phyloP scores from a whole-genome alignment of 768 basidiomycete genomes.

The Coprinopsis sp. region DNA sequence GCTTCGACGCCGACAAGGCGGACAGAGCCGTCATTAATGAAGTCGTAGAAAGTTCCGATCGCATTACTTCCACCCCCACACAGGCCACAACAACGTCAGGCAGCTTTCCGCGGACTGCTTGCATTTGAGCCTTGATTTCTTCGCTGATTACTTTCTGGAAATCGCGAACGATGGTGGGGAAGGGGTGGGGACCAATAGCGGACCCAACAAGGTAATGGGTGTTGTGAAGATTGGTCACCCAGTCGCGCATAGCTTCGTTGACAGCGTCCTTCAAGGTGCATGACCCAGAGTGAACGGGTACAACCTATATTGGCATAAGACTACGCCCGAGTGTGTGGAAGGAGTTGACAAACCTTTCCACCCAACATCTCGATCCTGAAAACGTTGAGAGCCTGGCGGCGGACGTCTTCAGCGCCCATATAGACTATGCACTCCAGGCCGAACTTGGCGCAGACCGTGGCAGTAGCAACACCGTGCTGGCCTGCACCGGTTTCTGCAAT shows the following conservation, averaged over 20 bases:
- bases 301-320: slow-evolving; percentile 49
- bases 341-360: slow-evolving; percentile 57
- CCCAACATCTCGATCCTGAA: slow-evolving; percentile 98
- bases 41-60: slow-evolving; percentile 97
- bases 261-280: slow-evolving; percentile 97
- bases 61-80: slow-evolving; percentile 96
- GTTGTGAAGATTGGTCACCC: slow-evolving; percentile 92
- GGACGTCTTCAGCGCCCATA: slow-evolving; percentile 98
- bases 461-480: slow-evolving; percentile 98
- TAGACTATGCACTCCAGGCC: slow-evolving; percentile 93
- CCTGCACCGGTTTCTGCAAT: slow-evolving; percentile 99
- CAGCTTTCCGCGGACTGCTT: slow-evolving; percentile 70
- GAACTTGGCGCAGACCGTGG: slow-evolving; percentile 96
- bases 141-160: slow-evolving; percentile 94
- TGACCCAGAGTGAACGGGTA: slow-evolving; percentile 91
- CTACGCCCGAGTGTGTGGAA: not conserved
- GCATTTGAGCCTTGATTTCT: slow-evolving; percentile 89
- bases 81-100: slow-evolving; percentile 95
- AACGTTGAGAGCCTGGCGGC: slow-evolving; percentile 93
- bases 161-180: slow-evolving; percentile 98
- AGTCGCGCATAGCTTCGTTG: slow-evolving; percentile 97
- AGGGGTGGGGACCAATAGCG: slow-evolving; percentile 96
- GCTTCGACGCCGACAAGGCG: slow-evolving; percentile 93
- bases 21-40: slow-evolving; percentile 84
- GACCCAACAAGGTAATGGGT: slow-evolving; percentile 98